A percentile compares a stretch with the other conserved stretches of the same genome.
These are phyloP conservation scores for Pleurotus tuoliensis DNA, from an alignment of 768 basidiomycete species.

Conservation along the genomic window DNA sequence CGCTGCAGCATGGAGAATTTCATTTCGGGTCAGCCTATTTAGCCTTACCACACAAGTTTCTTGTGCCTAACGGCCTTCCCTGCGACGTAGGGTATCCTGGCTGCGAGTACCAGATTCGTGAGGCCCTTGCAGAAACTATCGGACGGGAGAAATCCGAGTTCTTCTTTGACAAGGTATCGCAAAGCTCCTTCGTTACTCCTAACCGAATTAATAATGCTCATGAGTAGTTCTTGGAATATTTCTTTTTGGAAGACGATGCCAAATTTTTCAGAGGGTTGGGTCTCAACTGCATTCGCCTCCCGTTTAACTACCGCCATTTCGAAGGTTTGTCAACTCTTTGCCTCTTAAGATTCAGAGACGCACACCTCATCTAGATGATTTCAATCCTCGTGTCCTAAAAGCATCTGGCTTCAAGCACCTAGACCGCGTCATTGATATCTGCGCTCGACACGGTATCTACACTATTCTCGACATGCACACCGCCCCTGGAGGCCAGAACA, in stretches of 20 bases:
- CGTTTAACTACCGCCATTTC: conserved; percentile 75
- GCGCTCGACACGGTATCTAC: conserved; percentile 73
- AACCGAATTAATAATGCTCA: not conserved
- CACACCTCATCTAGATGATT: conserved; percentile 40
- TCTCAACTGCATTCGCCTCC: conserved; percentile 73
- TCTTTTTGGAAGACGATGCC: conserved; percentile 75
- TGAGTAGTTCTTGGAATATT: conserved; percentile 73
- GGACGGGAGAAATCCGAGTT: conserved; percentile 67
- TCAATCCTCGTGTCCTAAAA: conserved; percentile 77
- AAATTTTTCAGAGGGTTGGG: conserved; percentile 75
- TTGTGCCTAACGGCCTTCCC: too few species aligned
- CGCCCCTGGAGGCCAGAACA: conserved; percentile 70
- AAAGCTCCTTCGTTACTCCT: not conserved
- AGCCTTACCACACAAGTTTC: not conserved
- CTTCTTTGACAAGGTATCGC: conserved; percentile 78
- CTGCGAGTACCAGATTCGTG: conserved; percentile 76
- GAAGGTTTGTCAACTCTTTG: conserved; percentile 39
- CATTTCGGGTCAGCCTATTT: conserved; percentile 47
- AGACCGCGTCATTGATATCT: conserved; percentile 74
- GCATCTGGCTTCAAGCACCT: conserved; percentile 76
- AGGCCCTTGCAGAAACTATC: conserved; percentile 62
- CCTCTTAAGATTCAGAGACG: too few species aligned
- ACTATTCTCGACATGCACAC: conserved; percentile 82
- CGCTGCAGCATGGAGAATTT: conserved; percentile 69
- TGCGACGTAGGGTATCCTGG: conserved; percentile 40